Evolutionary conservation across 2,329 filamentous ascomycete genomes (phyloP).

Genomic region (Ilyonectria destructans): DNA sequence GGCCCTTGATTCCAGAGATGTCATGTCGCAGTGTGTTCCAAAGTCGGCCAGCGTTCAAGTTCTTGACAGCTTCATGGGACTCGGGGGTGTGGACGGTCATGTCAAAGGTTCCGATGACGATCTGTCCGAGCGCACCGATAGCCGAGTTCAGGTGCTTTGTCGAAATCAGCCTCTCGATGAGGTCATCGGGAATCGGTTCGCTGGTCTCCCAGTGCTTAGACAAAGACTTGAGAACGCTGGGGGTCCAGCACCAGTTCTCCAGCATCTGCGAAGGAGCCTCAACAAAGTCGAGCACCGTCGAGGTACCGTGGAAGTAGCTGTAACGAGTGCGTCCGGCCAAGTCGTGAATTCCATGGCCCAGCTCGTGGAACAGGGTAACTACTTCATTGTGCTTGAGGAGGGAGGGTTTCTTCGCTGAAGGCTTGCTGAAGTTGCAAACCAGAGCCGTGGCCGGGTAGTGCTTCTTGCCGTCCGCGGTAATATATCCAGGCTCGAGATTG

Average conservation of each 20-base stretch:
- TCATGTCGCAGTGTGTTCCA: conserved; percentile 83
- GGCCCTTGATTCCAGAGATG: conserved; percentile 82
- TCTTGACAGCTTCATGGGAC: conserved; percentile 78
- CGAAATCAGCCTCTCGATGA: conserved; percentile 81
- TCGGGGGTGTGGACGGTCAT: conserved; percentile 84
- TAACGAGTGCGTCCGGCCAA: conserved; percentile 75
- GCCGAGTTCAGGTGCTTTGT: conserved; percentile 89
- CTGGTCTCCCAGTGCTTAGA: conserved; percentile 82
- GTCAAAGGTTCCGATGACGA: conserved; percentile 88
- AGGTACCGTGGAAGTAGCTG: conserved; percentile 78
- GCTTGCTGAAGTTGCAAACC: conserved; percentile 90
- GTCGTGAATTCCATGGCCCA: conserved; percentile 81
- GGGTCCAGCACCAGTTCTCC: conserved; percentile 84
- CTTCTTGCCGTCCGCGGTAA: conserved; percentile 77
- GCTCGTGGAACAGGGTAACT: conserved; percentile 86
- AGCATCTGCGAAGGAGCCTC: conserved; percentile 83
- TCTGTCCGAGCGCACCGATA: conserved; percentile 83
- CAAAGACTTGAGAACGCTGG: conserved; percentile 75
- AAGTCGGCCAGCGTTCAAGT: conserved; percentile 74
- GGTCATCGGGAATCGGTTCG: conserved; percentile 80
- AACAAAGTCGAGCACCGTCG: conserved; percentile 78
- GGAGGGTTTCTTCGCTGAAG: conserved; percentile 82
- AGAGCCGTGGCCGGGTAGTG: conserved; percentile 85
- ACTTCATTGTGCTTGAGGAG: conserved; percentile 89
- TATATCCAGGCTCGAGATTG: conserved; percentile 82